phyloP scores from a whole-genome alignment of 169 alveolate genomes.

The Plasmodium ovale region DNA sequence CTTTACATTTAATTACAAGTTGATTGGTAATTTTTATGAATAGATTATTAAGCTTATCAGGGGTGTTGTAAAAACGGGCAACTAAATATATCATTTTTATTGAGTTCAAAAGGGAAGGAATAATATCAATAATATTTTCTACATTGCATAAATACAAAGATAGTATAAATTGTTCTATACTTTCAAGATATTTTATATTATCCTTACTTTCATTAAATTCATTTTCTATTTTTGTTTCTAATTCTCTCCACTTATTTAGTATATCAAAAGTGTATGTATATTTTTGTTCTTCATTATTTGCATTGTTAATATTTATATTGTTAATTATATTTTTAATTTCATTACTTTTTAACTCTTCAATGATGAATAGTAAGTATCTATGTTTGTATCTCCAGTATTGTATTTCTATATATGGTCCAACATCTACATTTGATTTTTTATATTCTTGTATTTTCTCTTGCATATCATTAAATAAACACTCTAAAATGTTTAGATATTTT shows the following conservation, averaged over 20 bases:
- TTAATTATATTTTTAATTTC: constrained; percentile 73
- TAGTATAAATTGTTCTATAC: constrained; percentile 95
- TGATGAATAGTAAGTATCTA: constrained; percentile 68
- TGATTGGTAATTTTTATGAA: constrained; percentile 97
- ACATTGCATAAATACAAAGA: constrained; percentile 97
- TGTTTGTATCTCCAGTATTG: constrained; percentile 78
- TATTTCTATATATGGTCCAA: constrained; percentile 72
- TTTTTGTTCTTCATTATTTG: constrained; percentile 72
- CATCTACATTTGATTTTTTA: constrained; percentile 60
- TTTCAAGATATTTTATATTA: constrained; percentile 95
- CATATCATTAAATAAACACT: constrained; percentile 68
- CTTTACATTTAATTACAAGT: constrained; percentile 93
- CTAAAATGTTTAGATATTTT: constrained; percentile 74
- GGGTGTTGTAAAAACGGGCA: constrained; percentile 97
- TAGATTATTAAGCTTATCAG: constrained; percentile 95
- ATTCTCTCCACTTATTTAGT: constrained; percentile 91
- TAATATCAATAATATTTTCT: constrained; percentile 92
- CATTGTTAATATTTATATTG: constrained; percentile 68
- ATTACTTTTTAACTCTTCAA: constrained; percentile 74
- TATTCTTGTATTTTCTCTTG: constrained; percentile 65
- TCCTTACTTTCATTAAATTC: constrained; percentile 97
- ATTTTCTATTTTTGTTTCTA: constrained; percentile 93
- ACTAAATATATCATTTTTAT: constrained; percentile 96
- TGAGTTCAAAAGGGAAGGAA: constrained; percentile 95
- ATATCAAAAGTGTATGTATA: constrained; percentile 76